Conservation (phyloP, 768 basidiomycete genomes). For the Serendipita indica region DNA sequence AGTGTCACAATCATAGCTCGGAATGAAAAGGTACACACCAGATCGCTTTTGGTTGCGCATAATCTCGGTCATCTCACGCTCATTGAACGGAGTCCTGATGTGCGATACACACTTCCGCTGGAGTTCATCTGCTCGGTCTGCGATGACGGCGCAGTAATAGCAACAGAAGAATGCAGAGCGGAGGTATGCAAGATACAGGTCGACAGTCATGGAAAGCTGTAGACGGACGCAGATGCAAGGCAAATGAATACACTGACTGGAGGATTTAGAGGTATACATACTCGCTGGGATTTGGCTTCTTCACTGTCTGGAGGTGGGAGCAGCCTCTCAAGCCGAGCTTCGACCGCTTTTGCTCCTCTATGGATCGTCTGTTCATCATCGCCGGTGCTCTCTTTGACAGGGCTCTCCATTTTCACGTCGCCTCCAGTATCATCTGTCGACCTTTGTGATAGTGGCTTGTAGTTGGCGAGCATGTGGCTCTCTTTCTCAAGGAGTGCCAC, state of each 20-base stretch:
- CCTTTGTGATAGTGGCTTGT: constrained; percentile 17
- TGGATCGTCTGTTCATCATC: not conserved
- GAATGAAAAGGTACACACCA: not conserved
- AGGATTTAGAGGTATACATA: not conserved
- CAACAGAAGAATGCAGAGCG: constrained; percentile 87
- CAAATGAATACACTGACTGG: not conserved
- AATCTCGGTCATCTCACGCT: constrained; percentile 40
- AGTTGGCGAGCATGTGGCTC: constrained; percentile 36
- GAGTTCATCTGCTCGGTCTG: constrained; percentile 88
- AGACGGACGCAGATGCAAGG: constrained; percentile 15
- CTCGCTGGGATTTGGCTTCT: not conserved
- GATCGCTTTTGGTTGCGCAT: constrained; percentile 28
- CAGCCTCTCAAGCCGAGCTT: not conserved
- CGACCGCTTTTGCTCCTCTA: not conserved
- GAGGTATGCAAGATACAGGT: constrained; percentile 86
- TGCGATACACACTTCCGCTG: constrained; percentile 91
- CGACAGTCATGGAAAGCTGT: constrained; percentile 67
- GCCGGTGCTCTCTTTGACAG: not conserved
- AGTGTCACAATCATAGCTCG: not conserved
- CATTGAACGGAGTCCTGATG: constrained; percentile 35
- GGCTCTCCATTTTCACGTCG: constrained; percentile 7
- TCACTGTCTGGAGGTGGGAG: not conserved
- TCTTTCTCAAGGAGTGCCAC: constrained; percentile 64
- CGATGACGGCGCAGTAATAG: constrained; percentile 93
- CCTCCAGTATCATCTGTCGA: not conserved